Conservation (phyloP, 306 rosid genomes). For the Vigna trinervia region DNA sequence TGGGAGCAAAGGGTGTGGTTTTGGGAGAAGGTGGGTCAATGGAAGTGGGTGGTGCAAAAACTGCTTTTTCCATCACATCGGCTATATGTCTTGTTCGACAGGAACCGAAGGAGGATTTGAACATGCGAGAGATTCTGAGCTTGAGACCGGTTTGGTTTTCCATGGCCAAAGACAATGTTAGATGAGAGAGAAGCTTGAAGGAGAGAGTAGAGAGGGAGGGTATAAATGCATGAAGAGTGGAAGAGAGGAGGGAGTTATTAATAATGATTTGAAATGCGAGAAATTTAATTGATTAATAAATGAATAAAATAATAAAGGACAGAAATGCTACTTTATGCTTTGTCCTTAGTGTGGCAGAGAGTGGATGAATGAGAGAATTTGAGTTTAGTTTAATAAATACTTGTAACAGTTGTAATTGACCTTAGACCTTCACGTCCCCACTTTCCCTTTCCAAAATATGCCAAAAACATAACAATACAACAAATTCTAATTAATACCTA, state of each 20-base stretch:
- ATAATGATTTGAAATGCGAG: slow-evolving; percentile 2
- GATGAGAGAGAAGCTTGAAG: slow-evolving; percentile 27
- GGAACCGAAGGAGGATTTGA: slow-evolving; percentile 79
- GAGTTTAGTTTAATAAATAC: slow-evolving; percentile 24
- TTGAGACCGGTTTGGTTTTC: slow-evolving; percentile 72
- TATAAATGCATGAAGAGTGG: slow-evolving; percentile 56
- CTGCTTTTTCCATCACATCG: slow-evolving; percentile 70
- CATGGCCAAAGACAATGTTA: slow-evolving; percentile 49
- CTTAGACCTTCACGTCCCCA: background rate
- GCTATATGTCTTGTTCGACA: slow-evolving; percentile 72
- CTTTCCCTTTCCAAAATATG: too few relatives aligned
- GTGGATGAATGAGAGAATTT: slow-evolving; percentile 39
- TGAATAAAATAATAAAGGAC: background rate
- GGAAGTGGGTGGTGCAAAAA: slow-evolving; percentile 44
- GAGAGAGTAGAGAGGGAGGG: background rate
- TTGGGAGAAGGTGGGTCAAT: slow-evolving; percentile 45
- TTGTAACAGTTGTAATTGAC: slow-evolving; percentile 46
- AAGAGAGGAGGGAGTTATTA: slow-evolving; percentile 41
- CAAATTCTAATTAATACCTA: too few relatives aligned
- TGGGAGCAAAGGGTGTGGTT: slow-evolving; percentile 52
- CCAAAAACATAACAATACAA: too few relatives aligned
- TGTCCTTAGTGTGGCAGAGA: slow-evolving; percentile 39
- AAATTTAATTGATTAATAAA: too few relatives aligned
- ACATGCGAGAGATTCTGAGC: slow-evolving; percentile 79
- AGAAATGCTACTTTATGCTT: slow-evolving; percentile 47